Conservation (phyloP, 495 filamentous ascomycete genomes). For the Neurospora africana region DNA sequence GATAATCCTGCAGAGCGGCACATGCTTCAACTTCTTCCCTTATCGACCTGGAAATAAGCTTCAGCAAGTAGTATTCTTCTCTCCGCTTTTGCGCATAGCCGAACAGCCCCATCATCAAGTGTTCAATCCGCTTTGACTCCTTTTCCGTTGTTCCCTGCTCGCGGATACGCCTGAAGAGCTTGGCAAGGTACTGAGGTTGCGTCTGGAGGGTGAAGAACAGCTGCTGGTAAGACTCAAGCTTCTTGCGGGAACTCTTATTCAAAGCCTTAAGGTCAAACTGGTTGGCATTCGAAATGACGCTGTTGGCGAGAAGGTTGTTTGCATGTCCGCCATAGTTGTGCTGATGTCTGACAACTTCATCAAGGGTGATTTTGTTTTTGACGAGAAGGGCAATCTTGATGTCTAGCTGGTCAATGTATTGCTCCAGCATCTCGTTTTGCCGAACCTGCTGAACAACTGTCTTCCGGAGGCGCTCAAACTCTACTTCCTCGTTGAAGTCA, state of each 20-base stretch:
- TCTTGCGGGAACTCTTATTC: slow-evolving; percentile 90
- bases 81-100: slow-evolving; percentile 93
- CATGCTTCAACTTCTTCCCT: slow-evolving; percentile 78
- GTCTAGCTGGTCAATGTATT: slow-evolving; percentile 95
- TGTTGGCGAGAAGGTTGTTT: slow-evolving; percentile 76
- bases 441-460: slow-evolving; percentile 93
- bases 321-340: slow-evolving; percentile 91
- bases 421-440: slow-evolving; percentile 92
- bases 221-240: slow-evolving; percentile 93
- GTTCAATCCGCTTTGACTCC: slow-evolving; percentile 83
- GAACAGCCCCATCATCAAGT: slow-evolving; percentile 92
- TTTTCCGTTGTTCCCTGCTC: slow-evolving; percentile 83
- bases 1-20: slow-evolving; percentile 65
- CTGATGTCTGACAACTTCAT: slow-evolving; percentile 96
- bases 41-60: slow-evolving; percentile 71
- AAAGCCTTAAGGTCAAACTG: slow-evolving; percentile 94
- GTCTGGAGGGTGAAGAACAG: slow-evolving; percentile 97
- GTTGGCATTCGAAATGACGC: slow-evolving; percentile 75
- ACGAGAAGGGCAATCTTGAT: slow-evolving; percentile 98
- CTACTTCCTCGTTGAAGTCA: slow-evolving; percentile 97
- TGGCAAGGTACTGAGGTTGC: slow-evolving; percentile 85
- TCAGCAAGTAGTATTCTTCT: slow-evolving; percentile 95
- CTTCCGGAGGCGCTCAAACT: slow-evolving; percentile 87
- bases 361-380: slow-evolving; percentile 98
- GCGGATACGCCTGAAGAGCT: slow-evolving; percentile 73